Conservation (phyloP, 108 stramenopile species). For the Nannochloropsis salina region DNA sequence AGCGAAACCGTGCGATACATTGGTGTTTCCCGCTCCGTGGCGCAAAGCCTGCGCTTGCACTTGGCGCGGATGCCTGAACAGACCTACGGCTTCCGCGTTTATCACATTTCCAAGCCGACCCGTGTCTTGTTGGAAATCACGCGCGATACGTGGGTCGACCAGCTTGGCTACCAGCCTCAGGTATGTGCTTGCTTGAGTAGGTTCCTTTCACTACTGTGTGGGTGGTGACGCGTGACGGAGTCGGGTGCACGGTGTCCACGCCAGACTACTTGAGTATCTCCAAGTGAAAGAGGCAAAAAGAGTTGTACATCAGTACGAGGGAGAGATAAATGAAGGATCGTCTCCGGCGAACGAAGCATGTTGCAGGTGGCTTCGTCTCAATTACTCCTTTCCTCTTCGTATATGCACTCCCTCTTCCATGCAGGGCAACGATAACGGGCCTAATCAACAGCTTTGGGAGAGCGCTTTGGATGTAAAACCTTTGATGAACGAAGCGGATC, state of each 20-base stretch:
- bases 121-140: slow-evolving; percentile 40
- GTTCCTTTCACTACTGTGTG: not conserved
- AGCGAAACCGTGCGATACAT: slow-evolving; percentile 37
- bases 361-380: not conserved
- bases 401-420: not conserved
- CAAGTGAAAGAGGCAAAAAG: too few species aligned
- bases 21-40: slow-evolving; percentile 38
- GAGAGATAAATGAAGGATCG: not conserved
- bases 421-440: slow-evolving; percentile 13
- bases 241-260: not conserved
- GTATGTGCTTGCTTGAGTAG: slow-evolving; percentile 2
- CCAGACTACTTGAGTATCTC: too few species aligned
- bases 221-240: not conserved
- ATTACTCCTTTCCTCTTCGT: not conserved
- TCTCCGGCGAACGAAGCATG: not conserved
- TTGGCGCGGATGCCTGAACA: slow-evolving; percentile 34
- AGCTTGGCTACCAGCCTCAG: slow-evolving; percentile 37
- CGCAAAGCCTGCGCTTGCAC: slow-evolving; percentile 36
- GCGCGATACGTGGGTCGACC: slow-evolving; percentile 41
- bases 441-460: slow-evolving; percentile 31
- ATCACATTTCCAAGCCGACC: slow-evolving; percentile 36
- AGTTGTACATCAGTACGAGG: too few species aligned
- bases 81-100: slow-evolving; percentile 38
- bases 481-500: slow-evolving; percentile 41
- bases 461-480: slow-evolving; percentile 37